Evolutionary conservation across 192 early-diverging fungal genomes (phyloP), one percentile per base, ranked within the genome.

Genomic region (Linnemannia zychae): DNA sequence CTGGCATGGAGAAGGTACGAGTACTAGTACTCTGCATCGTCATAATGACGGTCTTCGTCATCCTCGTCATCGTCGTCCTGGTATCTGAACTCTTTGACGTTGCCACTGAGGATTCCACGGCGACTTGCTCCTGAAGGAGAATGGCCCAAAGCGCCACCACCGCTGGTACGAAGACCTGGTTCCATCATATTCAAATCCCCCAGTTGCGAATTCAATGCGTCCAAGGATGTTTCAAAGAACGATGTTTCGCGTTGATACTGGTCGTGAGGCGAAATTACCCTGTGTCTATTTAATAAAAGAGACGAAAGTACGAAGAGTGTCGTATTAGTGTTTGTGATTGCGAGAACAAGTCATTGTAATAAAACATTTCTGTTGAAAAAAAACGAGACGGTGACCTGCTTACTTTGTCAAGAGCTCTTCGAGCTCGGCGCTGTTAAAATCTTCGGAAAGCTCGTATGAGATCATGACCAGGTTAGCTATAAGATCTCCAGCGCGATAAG

Each of bases 401-500:
- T 88, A 92, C 91, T 78, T 87, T 65, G 90, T 57, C 40, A 92
- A 80, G 15, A 90, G 46, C 80, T 92, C 88, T 47, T 92, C 91
- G n/a, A 92, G 83, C 11, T 78, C 82, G 11, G 81, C 71, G 31
- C 67, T 49, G 80, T 88, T 82, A 76, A 82, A 91, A 6, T 86
- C 57, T 13, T 84, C 71, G 17, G 86, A 86, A 3, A 90, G 81
- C 49, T 90, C 80, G 40, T 91, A 89, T 18, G 87, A 84, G 49
- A 92, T 76, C 82, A 90, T 87, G 49, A 92, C 90, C 11, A 92
- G 75, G 63, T 92, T 92, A 50, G 90, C 87, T 17, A 92, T 88
- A 3, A 92, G 74, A 3, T 87, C 72, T 5, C 90, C 90, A 60
- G 88, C 87, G 46, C 89, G 85, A 77, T 92, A 92, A 22, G 74